Conservation (phyloP, 495 filamentous ascomycete genomes). For the Neurospora sp. region DNA sequence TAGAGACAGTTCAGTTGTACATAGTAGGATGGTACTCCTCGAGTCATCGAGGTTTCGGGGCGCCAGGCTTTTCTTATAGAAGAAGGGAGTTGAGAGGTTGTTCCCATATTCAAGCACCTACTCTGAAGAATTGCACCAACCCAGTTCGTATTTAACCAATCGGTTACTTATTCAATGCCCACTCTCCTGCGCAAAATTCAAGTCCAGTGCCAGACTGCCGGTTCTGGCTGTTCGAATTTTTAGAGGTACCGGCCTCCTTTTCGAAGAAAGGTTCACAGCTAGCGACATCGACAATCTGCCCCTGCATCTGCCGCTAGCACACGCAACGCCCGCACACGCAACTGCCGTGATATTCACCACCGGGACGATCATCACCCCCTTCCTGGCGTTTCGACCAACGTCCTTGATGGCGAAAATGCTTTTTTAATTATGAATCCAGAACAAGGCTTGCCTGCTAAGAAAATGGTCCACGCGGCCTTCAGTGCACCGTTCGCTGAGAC, state of each 20-base stretch:
- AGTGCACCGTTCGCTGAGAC: neutral
- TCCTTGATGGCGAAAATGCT: neutral
- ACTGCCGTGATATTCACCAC: neutral
- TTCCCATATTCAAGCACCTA: neutral
- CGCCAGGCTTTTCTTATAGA: neutral
- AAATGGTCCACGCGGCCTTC: neutral
- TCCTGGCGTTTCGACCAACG: neutral
- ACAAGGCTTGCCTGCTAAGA: neutral
- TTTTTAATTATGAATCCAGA: neutral
- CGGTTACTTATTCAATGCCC: neutral
- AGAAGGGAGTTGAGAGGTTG: neutral
- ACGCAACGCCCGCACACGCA: neutral
- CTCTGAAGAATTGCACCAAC: neutral
- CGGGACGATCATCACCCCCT: neutral
- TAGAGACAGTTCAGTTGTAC: neutral
- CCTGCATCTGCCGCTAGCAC: neutral
- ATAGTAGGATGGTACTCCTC: neutral
- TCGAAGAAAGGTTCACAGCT: neutral
- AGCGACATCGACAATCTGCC: neutral
- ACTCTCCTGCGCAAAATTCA: neutral
- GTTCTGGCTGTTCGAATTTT: neutral
- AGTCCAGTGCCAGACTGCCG: neutral
- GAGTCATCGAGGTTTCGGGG: neutral
- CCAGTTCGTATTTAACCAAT: neutral
- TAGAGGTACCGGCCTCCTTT: neutral